phyloP scores from a whole-genome alignment of 306 rosid genomes.

The Quercus berberidifolia region DNA sequence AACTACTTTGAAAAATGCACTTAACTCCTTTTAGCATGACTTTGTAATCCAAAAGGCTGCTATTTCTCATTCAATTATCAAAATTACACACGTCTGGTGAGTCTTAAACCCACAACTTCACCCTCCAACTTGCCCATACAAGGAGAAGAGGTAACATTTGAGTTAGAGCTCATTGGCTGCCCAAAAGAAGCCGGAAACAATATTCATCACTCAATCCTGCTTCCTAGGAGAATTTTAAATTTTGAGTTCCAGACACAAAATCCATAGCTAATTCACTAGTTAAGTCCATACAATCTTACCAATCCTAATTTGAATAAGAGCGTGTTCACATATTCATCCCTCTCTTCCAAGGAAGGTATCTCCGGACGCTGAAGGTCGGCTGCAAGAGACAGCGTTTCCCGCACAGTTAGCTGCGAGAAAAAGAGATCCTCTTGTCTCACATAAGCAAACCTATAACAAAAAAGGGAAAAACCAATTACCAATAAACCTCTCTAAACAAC shows the following conservation, averaged over 20 bases:
- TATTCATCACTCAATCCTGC: neutral
- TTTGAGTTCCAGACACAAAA: neutral
- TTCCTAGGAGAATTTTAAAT: too few relatives aligned
- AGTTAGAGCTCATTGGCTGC: neutral
- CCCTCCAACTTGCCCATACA: too few relatives aligned
- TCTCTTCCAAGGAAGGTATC: constrained; percentile 56
- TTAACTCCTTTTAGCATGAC: neutral
- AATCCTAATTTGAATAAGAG: constrained; percentile 78
- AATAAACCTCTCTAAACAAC: constrained; percentile 2
- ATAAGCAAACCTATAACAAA: constrained; percentile 66
- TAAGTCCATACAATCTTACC: constrained; percentile 46
- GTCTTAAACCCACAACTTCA: too few relatives aligned
- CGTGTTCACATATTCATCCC: constrained; percentile 73
- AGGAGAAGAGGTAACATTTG: too few relatives aligned
- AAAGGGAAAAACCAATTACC: neutral
- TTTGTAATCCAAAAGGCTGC: neutral
- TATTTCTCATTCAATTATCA: neutral
- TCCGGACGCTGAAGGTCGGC: constrained; percentile 77
- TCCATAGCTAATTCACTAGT: neutral
- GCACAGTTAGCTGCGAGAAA: constrained; percentile 91
- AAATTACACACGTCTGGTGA: neutral
- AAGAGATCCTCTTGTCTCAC: constrained; percentile 96
- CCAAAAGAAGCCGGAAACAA: neutral
- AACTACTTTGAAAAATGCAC: constrained; percentile 10
- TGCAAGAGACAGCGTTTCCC: constrained; percentile 83